Evolutionary conservation across 257 asterid species (phyloP), one percentile per base, ranked within the genome.

Genomic region (Solanum clarkiae): DNA sequence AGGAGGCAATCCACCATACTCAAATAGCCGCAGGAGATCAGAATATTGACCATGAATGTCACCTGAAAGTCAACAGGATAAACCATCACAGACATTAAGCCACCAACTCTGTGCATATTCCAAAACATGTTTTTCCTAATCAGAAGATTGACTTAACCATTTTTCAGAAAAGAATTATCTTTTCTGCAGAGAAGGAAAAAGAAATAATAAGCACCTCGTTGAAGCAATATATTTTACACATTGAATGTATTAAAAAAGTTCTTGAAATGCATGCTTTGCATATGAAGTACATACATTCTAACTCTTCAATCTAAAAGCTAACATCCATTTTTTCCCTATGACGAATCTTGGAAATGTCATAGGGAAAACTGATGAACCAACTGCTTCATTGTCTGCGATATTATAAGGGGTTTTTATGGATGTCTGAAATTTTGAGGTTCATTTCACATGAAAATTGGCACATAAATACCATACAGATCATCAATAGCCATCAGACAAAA

Each of bases 11-110:
- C 90, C 90, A 26, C 90, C 90, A 62, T 88, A 88, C 77, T 88
- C 90, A 22, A 88, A 88, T 42, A 88, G 88, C 56, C 88, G 87
- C 70, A 88, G 71, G 22, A 88, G 90, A 86, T 88, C 90, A 53
- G 90, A 88, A 84, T 88, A 88, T 79, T 88, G 90, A 65, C 90
- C 90, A 84, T 88, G 90, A 84, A 88, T 88, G 49, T 88, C 90
- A 84, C 90, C 90, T 88, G 75, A 62, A 56, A 82, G 32, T 20
- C 62, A 72, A 44, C 62, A 72, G 63, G 59, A 66, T 47, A 66
- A 40, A 65, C 60, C 2, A n/a, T 74, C 47, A 79, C 42, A 51
- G 47, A 51, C 26, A 29, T 26, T 18, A 79, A 8, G 29, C 17
- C 36, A 49, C 56, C 32, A 60, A 51, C 10, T 53, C 47, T 47